Evolutionary conservation across 306 rosid genomes (phyloP).

Genomic region (Coriaria nepalensis): DNA sequence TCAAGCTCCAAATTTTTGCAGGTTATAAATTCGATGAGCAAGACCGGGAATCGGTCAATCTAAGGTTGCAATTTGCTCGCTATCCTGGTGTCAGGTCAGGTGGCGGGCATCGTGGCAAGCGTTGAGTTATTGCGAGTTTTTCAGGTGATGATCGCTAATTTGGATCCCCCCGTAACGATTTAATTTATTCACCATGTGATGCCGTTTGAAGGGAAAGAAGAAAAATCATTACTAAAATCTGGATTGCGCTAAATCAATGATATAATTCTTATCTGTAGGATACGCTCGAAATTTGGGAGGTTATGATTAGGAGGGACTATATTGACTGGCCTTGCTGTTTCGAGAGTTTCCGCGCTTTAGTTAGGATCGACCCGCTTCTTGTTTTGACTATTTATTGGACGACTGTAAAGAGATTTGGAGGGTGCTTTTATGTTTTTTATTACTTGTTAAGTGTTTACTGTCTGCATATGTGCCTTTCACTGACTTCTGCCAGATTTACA

Average conservation of each 20-base stretch:
- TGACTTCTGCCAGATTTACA: too few species aligned
- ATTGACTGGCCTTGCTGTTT: constrained; percentile 30
- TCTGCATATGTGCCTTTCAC: too few species aligned
- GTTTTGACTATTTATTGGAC: constrained; percentile 10
- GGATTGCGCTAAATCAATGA: constrained; percentile 49
- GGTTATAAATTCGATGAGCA: constrained; percentile 96
- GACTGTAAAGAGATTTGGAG: constrained; percentile 29
- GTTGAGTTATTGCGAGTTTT: constrained; percentile 44
- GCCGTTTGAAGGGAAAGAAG: constrained; percentile 16
- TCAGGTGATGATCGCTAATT: constrained; percentile 58
- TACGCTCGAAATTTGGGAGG: constrained; percentile 31
- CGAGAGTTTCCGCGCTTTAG: constrained; percentile 33
- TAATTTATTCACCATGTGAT: constrained; percentile 29
- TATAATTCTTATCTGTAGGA: constrained; percentile 69
- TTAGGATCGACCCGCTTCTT: constrained; percentile 28
- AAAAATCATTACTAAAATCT: constrained; percentile 20
- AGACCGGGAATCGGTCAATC: constrained; percentile 84
- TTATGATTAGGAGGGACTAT: constrained; percentile 42
- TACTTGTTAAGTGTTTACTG: too few species aligned
- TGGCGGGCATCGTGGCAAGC: constrained; percentile 91
- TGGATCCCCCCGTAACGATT: constrained; percentile 27
- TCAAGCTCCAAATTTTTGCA: constrained; percentile 77
- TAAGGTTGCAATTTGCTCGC: constrained; percentile 98
- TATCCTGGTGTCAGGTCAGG: constrained; percentile 98
- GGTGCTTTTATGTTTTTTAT: constrained; percentile 22